Evolutionary conservation across 495 filamentous ascomycete genomes (phyloP).

Genomic region (Neohortaea acidophila): DNA sequence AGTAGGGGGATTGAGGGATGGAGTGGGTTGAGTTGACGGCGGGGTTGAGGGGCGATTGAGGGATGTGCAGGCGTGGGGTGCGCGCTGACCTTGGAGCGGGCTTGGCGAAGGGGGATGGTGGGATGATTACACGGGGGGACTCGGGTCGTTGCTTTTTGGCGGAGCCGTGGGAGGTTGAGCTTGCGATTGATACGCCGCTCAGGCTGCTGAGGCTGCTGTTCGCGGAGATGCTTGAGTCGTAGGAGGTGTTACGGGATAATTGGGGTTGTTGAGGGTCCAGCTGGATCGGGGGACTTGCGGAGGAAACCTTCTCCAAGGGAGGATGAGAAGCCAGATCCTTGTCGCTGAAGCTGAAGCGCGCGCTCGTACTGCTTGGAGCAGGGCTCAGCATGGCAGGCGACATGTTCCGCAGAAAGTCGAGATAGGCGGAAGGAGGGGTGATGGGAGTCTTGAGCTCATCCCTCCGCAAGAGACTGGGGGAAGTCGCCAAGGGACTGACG

Average conservation of each 20-base stretch:
- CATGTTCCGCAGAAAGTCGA: constrained; percentile 74
- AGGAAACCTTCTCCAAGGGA: constrained; percentile 15
- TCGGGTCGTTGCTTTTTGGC: constrained; percentile 8
- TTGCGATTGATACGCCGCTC: too few species aligned
- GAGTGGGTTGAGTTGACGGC: constrained; percentile 29
- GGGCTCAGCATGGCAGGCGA: constrained; percentile 46
- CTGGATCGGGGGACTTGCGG: constrained; percentile 19
- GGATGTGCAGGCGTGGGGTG: constrained; percentile 38
- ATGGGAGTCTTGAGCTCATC: constrained; percentile 62
- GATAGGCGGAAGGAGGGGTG: constrained; percentile 80
- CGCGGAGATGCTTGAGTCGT: constrained; percentile 15
- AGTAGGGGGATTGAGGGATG: constrained; percentile 8
- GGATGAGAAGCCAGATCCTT: constrained; percentile 22
- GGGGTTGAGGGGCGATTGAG: constrained; percentile 44
- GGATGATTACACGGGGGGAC: constrained; percentile 21
- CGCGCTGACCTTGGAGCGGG: constrained; percentile 41
- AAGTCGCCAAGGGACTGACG: constrained; percentile 38
- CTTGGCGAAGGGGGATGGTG: constrained; percentile 32
- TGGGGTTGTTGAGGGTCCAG: constrained; percentile 10
- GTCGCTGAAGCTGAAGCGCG: constrained; percentile 28
- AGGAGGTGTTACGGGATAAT: constrained; percentile 15
- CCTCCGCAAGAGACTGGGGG: constrained; percentile 36
- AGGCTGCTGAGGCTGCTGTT: constrained; percentile 9
- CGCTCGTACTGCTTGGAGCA: constrained; percentile 23
- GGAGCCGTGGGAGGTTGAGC: neutral